Conservation (phyloP, 495 filamentous ascomycete species). For the Penicillium egyptiacum region DNA sequence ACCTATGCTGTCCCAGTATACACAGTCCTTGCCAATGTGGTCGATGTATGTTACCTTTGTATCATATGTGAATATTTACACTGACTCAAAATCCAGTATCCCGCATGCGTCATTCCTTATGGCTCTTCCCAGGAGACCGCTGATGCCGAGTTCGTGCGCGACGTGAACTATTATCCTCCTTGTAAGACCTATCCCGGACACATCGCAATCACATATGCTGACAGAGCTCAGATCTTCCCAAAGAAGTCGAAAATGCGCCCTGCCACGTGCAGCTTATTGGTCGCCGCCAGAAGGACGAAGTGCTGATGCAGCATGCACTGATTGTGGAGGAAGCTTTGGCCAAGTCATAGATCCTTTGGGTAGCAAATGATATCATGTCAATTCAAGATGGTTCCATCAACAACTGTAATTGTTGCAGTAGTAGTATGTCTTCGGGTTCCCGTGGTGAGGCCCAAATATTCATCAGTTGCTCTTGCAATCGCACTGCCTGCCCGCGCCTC, state of each 20-base stretch:
- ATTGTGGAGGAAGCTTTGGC: neutral
- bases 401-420: too few species aligned
- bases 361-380: too few species aligned
- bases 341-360: neutral
- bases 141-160: neutral
- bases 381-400: too few species aligned
- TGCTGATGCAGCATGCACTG: neutral
- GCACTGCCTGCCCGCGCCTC: too few species aligned
- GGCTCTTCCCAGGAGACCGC: neutral
- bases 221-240: neutral
- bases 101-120: constrained; percentile 35
- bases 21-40: constrained; percentile 49
- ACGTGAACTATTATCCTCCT: neutral
- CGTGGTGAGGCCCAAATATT: too few species aligned
- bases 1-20: constrained; percentile 47
- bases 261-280: neutral
- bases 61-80: neutral
- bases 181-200: neutral
- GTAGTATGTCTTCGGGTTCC: too few species aligned
- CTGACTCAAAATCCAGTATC: constrained; percentile 28
- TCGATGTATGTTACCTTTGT: constrained; percentile 46
- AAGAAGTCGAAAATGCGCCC: neutral
- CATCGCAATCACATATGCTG: neutral
- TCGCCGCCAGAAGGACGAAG: neutral
- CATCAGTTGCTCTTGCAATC: too few species aligned